phyloP scores from a whole-genome alignment of 2,329 filamentous ascomycete genomes.

The Emergomyces pasteurianus region DNA sequence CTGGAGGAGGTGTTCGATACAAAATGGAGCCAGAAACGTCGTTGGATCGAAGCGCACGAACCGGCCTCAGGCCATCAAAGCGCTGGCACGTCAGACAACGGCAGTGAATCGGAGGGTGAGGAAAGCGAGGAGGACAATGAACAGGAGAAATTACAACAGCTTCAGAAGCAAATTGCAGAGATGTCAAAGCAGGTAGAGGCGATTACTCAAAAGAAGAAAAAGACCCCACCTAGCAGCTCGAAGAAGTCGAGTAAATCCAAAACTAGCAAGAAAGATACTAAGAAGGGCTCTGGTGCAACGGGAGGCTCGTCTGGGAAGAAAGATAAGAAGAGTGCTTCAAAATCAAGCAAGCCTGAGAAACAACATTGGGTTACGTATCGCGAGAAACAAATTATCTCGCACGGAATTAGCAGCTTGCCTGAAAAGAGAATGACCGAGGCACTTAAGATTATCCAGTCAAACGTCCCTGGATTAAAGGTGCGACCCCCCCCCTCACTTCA shows the following conservation, averaged over 20 bases:
- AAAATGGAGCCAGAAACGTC: constrained; percentile 66
- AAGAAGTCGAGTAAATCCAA: constrained; percentile 39
- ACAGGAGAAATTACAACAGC: constrained; percentile 50
- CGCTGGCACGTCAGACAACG: constrained; percentile 54
- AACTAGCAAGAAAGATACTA: constrained; percentile 33
- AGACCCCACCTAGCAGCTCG: constrained; percentile 37
- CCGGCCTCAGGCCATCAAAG: constrained; percentile 53
- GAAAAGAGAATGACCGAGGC: constrained; percentile 66
- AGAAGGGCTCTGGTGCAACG: constrained; percentile 21
- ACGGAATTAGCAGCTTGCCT: constrained; percentile 69
- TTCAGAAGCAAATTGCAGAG: constrained; percentile 61
- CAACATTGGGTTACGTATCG: constrained; percentile 57
- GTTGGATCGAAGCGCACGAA: constrained; percentile 68
- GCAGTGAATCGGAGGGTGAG: constrained; percentile 60
- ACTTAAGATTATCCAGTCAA: constrained; percentile 80
- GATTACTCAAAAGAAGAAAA: constrained; percentile 49
- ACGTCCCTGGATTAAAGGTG: constrained; percentile 59
- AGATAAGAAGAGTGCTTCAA: constrained; percentile 34
- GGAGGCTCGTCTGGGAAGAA: constrained; percentile 44
- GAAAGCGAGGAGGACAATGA: constrained; percentile 51
- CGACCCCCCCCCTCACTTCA: constrained; percentile 16
- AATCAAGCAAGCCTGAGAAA: constrained; percentile 36
- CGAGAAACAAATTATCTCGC: constrained; percentile 86
- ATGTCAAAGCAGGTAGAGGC: constrained; percentile 55
- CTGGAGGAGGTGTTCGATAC: constrained; percentile 63